These are phyloP conservation scores for Adansonia digitata DNA, from an alignment of 345 rosid genomes.

Conservation along the genomic window DNA sequence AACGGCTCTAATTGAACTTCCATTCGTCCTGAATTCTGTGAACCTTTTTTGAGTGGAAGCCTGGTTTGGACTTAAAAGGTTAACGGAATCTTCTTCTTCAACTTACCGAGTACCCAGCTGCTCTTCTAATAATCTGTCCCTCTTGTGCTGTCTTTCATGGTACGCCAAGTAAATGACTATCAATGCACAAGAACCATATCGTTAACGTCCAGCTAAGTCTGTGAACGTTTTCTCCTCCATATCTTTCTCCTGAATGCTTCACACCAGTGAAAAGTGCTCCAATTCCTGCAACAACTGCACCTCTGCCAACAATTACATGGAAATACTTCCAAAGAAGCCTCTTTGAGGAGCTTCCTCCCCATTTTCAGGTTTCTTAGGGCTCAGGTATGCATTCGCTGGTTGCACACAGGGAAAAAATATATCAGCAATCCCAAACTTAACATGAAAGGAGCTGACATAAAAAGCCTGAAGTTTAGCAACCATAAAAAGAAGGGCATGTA, in stretches of 20 bases:
- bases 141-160: conserved; percentile 38
- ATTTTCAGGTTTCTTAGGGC: conserved; percentile 64
- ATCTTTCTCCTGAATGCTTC: conserved; percentile 76
- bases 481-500: conserved; percentile 82
- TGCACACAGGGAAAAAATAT: conserved; percentile 70
- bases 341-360: conserved; percentile 48
- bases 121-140: conserved; percentile 51
- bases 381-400: conserved; percentile 73
- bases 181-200: conserved; percentile 53
- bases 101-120: conserved; percentile 75
- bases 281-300: conserved; percentile 53
- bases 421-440: conserved; percentile 72
- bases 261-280: conserved; percentile 65
- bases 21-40: conserved; percentile 43
- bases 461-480: conserved; percentile 90
- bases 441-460: conserved; percentile 62
- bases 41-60: conserved; percentile 40
- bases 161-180: conserved; percentile 63
- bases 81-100: conserved; percentile 78
- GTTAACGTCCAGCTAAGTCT: conserved; percentile 69
- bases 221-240: conserved; percentile 66
- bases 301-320: conserved; percentile 65
- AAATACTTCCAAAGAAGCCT: conserved; percentile 80
- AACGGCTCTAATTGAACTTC: conserved; percentile 93
- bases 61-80: conserved; percentile 55